Conservation (phyloP, 257 asterid genomes). For the Solanum peruvianum region DNA sequence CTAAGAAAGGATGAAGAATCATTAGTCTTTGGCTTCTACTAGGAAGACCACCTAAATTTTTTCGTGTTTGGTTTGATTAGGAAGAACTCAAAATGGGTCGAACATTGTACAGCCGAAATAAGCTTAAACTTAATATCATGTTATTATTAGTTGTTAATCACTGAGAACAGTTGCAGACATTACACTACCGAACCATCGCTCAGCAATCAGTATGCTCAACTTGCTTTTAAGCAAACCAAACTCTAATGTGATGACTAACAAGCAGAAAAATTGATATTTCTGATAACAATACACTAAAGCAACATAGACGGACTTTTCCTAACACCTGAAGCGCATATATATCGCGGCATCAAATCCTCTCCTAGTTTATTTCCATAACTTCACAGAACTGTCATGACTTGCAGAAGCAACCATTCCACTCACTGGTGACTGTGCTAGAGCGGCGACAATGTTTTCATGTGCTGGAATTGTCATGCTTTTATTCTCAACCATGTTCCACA, state of each 20-base stretch:
- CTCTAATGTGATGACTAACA: not conserved
- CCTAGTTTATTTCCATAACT: constrained; percentile 68
- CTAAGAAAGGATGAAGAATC: too few species aligned
- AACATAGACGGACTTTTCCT: not conserved
- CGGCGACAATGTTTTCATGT: constrained; percentile 65
- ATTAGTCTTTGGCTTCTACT: too few species aligned
- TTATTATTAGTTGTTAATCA: not conserved
- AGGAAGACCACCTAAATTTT: too few species aligned
- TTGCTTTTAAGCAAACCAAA: not conserved
- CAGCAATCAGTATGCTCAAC: not conserved
- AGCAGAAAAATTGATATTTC: not conserved
- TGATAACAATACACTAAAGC: not conserved
- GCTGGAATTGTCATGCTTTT: constrained; percentile 86
- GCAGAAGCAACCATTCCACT: constrained; percentile 97
- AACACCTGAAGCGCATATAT: not conserved
- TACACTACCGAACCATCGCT: not conserved
- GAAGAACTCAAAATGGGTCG: not conserved
- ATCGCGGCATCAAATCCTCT: not conserved
- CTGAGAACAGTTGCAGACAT: not conserved
- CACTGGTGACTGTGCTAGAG: constrained; percentile 75
- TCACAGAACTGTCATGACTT: constrained; percentile 87
- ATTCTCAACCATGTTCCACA: constrained; percentile 92
- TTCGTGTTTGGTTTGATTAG: too few species aligned
- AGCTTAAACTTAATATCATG: not conserved
- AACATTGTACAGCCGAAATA: not conserved